These are phyloP conservation scores for Pseudoscleropodium purum DNA, from an alignment of 225 moss, liverwort and hornwort genomes.

Conservation along the genomic window DNA sequence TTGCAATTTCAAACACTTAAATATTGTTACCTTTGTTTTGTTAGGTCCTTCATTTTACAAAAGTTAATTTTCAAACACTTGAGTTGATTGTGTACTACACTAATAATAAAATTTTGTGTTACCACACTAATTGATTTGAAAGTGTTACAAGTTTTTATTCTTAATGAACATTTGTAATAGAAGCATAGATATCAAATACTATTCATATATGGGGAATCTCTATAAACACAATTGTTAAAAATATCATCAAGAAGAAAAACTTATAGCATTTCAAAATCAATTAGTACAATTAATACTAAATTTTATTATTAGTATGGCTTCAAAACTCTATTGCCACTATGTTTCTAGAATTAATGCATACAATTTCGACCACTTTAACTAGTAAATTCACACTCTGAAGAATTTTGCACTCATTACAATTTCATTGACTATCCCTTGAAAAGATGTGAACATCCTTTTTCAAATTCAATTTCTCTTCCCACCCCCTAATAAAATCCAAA, in stretches of 20 bases:
- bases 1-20: background rate
- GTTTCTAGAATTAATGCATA: background rate
- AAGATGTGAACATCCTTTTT: no score
- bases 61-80: background rate
- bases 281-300: background rate
- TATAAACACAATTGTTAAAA: background rate
- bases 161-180: background rate
- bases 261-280: background rate
- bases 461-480: no score
- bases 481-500: no score
- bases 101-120: background rate
- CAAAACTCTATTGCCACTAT: background rate
- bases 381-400: background rate
- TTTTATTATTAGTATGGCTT: background rate
- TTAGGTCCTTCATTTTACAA: background rate
- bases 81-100: background rate
- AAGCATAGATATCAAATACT: background rate
- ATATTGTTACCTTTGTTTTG: background rate
- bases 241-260: background rate
- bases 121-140: background rate
- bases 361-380: background rate
- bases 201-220: accelerated
- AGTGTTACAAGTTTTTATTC: background rate
- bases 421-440: background rate
- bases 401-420: background rate